Conservation (phyloP, 129 eudicot genomes). For the Chrysanthemum makinoi region DNA sequence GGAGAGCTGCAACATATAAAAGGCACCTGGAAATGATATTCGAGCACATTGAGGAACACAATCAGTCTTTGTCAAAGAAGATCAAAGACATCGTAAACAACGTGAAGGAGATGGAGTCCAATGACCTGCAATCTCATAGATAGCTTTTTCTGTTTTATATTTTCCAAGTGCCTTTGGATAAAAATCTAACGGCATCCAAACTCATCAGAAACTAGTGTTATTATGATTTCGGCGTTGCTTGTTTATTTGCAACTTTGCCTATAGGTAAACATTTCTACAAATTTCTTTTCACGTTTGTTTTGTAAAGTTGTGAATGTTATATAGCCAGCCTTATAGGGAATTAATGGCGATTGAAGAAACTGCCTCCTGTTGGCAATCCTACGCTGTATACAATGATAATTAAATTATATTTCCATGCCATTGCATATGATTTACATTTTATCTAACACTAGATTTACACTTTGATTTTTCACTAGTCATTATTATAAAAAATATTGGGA, state of each 20-base stretch:
- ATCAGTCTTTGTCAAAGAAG: constrained; percentile 67
- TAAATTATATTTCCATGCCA: too few species aligned
- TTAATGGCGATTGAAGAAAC: background rate
- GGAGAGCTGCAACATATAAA: constrained; percentile 77
- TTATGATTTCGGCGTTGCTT: constrained; percentile 24
- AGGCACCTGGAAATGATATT: constrained; percentile 77
- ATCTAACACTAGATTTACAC: too few species aligned
- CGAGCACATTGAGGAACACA: constrained; percentile 93
- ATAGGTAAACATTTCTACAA: constrained; percentile 17
- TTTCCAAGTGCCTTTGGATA: background rate
- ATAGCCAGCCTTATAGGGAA: constrained; percentile 13
- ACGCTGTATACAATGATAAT: background rate
- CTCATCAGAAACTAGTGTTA: background rate
- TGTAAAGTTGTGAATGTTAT: constrained; percentile 20
- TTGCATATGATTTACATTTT: too few species aligned
- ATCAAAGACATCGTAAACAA: constrained; percentile 63
- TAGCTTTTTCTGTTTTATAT: constrained; percentile 24
- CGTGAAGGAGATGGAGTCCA: constrained; percentile 72
- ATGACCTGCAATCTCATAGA: constrained; percentile 43
- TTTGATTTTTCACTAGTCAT: too few species aligned
- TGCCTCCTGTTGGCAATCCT: constrained; percentile 1
- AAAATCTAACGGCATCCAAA: background rate
- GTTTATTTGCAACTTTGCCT: constrained; percentile 28
- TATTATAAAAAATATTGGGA: too few species aligned
- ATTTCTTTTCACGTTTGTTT: constrained; percentile 7